phyloP scores from a whole-genome alignment of 2,329 filamentous ascomycete genomes.

The Penicillium sp. region DNA sequence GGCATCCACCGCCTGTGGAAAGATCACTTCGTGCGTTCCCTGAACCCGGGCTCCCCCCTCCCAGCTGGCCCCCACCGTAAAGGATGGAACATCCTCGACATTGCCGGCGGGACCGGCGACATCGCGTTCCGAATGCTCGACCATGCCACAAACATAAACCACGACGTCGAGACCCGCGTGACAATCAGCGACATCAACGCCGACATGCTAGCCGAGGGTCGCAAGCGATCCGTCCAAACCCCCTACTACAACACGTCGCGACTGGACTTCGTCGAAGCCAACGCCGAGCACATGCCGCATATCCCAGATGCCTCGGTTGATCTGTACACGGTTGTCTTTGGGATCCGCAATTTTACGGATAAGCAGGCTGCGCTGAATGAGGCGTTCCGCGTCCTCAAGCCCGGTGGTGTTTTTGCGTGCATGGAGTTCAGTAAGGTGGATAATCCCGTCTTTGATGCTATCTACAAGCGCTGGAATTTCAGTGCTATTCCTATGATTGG shows the following conservation, averaged over 20 bases:
- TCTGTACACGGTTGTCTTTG: conserved; percentile 95
- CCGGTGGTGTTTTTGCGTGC: conserved; percentile 93
- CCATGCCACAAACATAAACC: conserved; percentile 76
- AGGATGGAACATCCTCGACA: conserved; percentile 77
- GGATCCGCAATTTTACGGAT: conserved; percentile 95
- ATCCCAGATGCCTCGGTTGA: conserved; percentile 75
- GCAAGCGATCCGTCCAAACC: conserved; percentile 68
- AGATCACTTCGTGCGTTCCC: conserved; percentile 88
- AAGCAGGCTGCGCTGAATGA: conserved; percentile 79
- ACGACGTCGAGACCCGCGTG: conserved; percentile 76
- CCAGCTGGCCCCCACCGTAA: conserved; percentile 27
- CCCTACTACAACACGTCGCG: conserved; percentile 57
- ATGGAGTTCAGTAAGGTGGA: conserved; percentile 90
- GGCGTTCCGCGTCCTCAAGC: conserved; percentile 84
- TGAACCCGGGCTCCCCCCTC: conserved; percentile 71
- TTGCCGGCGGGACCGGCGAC: conserved; percentile 94
- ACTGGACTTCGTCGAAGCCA: conserved; percentile 79
- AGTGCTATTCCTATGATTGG: conserved; percentile 91
- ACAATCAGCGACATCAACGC: conserved; percentile 96
- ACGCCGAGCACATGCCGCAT: conserved; percentile 71
- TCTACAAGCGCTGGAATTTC: conserved; percentile 97
- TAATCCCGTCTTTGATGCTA: conserved; percentile 72
- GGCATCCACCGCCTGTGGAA: conserved; percentile 97
- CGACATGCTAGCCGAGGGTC: conserved; percentile 86
- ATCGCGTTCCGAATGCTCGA: conserved; percentile 96